Evolutionary conservation across 2,329 filamentous ascomycete species (phyloP).

Genomic region (Nothomitra cinnamomea): DNA sequence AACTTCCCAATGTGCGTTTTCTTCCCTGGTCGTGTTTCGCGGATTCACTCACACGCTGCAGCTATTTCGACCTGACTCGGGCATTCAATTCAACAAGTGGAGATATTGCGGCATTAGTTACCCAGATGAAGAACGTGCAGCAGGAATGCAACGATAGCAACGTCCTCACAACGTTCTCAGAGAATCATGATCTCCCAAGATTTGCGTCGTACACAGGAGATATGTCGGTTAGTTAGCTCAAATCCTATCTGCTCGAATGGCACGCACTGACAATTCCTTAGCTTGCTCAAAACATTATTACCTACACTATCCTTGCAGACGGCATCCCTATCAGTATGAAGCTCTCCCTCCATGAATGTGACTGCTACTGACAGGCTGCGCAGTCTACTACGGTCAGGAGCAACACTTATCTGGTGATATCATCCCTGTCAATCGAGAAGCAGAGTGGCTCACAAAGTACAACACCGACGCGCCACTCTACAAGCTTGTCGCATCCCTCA

Average conservation of each 20-base stretch:
- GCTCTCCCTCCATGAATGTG: background rate
- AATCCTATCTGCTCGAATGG: background rate
- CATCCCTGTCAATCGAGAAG: conserved; percentile 35
- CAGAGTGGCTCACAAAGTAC: conserved; percentile 38
- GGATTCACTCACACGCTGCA: background rate
- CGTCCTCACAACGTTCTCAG: conserved; percentile 34
- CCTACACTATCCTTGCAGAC: conserved; percentile 42
- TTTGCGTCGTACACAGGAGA: conserved; percentile 36
- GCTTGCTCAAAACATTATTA: conserved; percentile 42
- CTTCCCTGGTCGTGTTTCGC: background rate
- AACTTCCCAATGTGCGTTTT: conserved; percentile 25
- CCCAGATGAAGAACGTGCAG: conserved; percentile 14
- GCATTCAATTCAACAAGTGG: conserved; percentile 18
- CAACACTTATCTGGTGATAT: conserved; percentile 38
- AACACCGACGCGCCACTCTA: conserved; percentile 29
- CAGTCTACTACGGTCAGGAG: conserved; percentile 47
- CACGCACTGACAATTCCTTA: conserved; percentile 8
- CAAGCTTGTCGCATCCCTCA: conserved; percentile 29
- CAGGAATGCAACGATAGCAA: conserved; percentile 22
- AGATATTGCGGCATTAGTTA: conserved; percentile 18
- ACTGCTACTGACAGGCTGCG: background rate
- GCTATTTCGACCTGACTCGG: conserved; percentile 20
- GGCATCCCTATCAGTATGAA: conserved; percentile 36
- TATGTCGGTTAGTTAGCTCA: conserved; percentile 18
- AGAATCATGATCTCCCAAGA: conserved; percentile 42